phyloP scores from a whole-genome alignment of 345 rosid genomes.

The Cardamine chenopodiifolia region DNA sequence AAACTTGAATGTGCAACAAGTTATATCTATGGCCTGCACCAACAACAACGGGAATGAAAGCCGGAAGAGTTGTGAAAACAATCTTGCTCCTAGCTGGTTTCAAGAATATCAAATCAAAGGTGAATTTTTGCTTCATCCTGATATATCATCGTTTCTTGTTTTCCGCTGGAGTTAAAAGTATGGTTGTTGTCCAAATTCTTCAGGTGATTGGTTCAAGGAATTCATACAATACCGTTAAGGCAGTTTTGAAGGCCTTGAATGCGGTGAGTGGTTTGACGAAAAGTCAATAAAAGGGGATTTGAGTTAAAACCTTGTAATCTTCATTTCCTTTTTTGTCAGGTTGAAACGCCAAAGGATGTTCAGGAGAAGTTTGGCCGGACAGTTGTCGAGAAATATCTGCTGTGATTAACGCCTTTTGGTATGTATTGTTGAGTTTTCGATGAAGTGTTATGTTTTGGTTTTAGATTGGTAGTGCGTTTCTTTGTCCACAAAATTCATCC shows the following conservation, averaged over 20 bases:
- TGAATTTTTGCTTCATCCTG: slow-evolving; percentile 30
- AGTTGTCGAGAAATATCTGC: slow-evolving; percentile 81
- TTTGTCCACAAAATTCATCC: neutral
- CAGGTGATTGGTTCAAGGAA: slow-evolving; percentile 96
- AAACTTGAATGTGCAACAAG: slow-evolving; percentile 42
- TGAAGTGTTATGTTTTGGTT: slow-evolving; percentile 15
- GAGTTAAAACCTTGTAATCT: neutral
- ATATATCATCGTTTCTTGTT: slow-evolving; percentile 16
- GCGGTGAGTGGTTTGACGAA: slow-evolving; percentile 59
- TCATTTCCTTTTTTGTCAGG: slow-evolving; percentile 44
- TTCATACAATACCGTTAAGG: slow-evolving; percentile 92
- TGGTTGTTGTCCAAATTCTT: slow-evolving; percentile 10
- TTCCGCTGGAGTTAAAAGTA: neutral
- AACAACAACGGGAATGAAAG: slow-evolving; percentile 87
- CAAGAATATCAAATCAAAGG: slow-evolving; percentile 95
- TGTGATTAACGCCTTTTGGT: slow-evolving; percentile 39
- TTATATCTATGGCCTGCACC: slow-evolving; percentile 94
- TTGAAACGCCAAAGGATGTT: slow-evolving; percentile 92
- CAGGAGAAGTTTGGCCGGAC: slow-evolving; percentile 94
- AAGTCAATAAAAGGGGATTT: neutral
- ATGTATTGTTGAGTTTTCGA: slow-evolving; percentile 20
- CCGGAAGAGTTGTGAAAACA: slow-evolving; percentile 82
- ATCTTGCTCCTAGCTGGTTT: slow-evolving; percentile 83
- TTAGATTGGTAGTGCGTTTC: slow-evolving; percentile 4
- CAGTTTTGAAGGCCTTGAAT: slow-evolving; percentile 86